Conservation (phyloP, 2,329 filamentous ascomycete genomes). For the Massarina eburnea region DNA sequence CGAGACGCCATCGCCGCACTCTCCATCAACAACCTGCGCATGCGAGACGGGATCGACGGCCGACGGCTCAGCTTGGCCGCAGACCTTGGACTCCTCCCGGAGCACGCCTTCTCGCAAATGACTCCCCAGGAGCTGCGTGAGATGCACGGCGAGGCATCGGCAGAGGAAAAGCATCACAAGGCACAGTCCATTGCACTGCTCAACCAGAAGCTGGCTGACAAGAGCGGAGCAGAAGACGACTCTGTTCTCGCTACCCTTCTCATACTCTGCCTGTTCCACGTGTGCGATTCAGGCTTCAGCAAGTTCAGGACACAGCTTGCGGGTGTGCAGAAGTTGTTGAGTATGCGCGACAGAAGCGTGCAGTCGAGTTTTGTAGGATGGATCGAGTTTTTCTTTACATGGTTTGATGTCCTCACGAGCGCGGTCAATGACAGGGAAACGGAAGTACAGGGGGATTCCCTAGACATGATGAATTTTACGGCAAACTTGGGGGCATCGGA, state of each 20-base stretch:
- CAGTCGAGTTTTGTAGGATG: conserved; percentile 71
- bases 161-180: conserved; percentile 83
- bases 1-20: conserved; percentile 91
- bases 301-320: conserved; percentile 94
- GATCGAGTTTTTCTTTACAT: conserved; percentile 92
- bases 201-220: conserved; percentile 81
- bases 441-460: conserved; percentile 66
- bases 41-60: conserved; percentile 68
- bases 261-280: conserved; percentile 86
- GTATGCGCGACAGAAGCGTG: conserved; percentile 67
- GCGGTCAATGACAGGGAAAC: conserved; percentile 90
- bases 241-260: conserved; percentile 85
- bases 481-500: conserved; percentile 74
- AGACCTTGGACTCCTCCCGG: conserved; percentile 34
- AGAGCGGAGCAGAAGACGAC: conserved; percentile 74
- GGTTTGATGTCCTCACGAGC: conserved; percentile 90
- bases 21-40: conserved; percentile 85
- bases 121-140: conserved; percentile 41
- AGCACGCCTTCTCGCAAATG: conserved; percentile 42
- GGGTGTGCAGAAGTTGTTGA: conserved; percentile 86
- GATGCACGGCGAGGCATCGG: conserved; percentile 59
- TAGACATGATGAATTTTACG: conserved; percentile 65
- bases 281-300: conserved; percentile 88
- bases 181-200: conserved; percentile 79
- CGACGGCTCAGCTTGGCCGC: conserved; percentile 34